Percentiles rank a stretch among this genome's conserved stretches.
Evolutionary conservation across 345 rosid species (phyloP).

Genomic region (Eucalyptus regnans): DNA sequence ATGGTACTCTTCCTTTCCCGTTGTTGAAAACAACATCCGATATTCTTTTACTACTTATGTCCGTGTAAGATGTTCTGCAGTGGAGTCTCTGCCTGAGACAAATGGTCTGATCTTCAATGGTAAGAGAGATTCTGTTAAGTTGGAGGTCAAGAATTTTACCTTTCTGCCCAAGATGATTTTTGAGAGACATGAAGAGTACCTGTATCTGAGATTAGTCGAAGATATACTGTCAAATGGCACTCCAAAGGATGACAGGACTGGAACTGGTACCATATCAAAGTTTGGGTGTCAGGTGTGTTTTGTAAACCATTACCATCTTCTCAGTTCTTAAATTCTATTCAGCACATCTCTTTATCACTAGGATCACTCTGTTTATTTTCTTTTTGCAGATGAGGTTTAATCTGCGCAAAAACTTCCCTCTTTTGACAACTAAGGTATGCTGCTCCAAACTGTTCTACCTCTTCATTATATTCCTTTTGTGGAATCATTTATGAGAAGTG

Average conservation of each 20-base stretch:
- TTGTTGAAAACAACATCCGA: conserved; percentile 48
- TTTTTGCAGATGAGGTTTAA: conserved; percentile 64
- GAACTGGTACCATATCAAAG: conserved; percentile 80
- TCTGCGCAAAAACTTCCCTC: conserved; percentile 75
- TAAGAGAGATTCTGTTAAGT: conserved; percentile 15
- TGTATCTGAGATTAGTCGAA: conserved; percentile 56
- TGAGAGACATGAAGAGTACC: conserved; percentile 68
- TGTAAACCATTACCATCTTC: not conserved
- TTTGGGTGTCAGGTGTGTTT: conserved; percentile 75
- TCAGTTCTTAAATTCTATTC: not conserved
- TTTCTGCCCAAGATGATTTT: conserved; percentile 68
- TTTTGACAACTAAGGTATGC: conserved; percentile 76
- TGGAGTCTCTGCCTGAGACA: conserved; percentile 13
- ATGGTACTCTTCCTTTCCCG: conserved; percentile 77
- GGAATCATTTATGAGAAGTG: not conserved
- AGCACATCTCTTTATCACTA: not conserved
- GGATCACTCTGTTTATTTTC: not conserved
- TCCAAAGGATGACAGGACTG: conserved; percentile 63
- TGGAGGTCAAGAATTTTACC: conserved; percentile 47
- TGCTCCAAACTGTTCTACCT: not conserved
- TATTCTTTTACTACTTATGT: conserved; percentile 59
- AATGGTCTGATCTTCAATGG: conserved; percentile 14
- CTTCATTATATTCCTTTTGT: not conserved
- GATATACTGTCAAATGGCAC: conserved; percentile 55
- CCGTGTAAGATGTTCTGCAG: conserved; percentile 47